Evolutionary conservation across 2,329 filamentous ascomycete species (phyloP).

Genomic region (Trichoderma semiorbis): DNA sequence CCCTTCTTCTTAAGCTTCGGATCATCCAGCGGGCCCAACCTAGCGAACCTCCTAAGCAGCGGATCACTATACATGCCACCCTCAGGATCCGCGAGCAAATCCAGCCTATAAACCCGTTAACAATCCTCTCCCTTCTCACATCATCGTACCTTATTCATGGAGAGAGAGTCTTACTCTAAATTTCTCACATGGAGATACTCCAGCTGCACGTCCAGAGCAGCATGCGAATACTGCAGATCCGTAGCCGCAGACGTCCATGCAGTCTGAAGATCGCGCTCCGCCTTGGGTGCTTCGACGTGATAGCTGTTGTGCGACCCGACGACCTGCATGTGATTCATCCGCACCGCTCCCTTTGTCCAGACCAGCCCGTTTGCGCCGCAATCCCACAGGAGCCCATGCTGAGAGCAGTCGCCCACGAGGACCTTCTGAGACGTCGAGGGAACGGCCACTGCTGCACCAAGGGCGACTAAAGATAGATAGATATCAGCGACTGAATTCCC

Average conservation of each 20-base stretch:
- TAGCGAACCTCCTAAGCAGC: conserved; percentile 39
- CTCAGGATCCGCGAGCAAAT: conserved; percentile 46
- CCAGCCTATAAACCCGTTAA: conserved; percentile 28
- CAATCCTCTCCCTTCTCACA: neutral
- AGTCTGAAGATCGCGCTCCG: conserved; percentile 41
- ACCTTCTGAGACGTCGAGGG: neutral
- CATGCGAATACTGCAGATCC: conserved; percentile 48
- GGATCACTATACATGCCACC: conserved; percentile 47
- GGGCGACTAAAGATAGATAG: neutral
- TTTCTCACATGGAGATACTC: conserved; percentile 44
- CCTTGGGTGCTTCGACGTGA: conserved; percentile 42
- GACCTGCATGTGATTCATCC: conserved; percentile 51
- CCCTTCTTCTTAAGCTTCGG: conserved; percentile 40
- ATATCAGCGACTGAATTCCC: neutral
- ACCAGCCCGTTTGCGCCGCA: neutral
- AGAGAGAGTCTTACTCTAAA: conserved; percentile 33
- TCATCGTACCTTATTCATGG: neutral
- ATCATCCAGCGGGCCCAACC: conserved; percentile 37
- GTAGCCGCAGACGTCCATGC: conserved; percentile 34
- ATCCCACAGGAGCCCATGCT: neutral
- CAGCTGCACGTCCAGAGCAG: conserved; percentile 42
- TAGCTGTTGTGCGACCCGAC: conserved; percentile 52
- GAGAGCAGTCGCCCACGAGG: neutral
- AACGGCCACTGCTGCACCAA: neutral
- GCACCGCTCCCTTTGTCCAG: conserved; percentile 30